These are phyloP conservation scores for Dendryphion nanum DNA, from an alignment of 2,329 filamentous ascomycete genomes.

Conservation along the genomic window DNA sequence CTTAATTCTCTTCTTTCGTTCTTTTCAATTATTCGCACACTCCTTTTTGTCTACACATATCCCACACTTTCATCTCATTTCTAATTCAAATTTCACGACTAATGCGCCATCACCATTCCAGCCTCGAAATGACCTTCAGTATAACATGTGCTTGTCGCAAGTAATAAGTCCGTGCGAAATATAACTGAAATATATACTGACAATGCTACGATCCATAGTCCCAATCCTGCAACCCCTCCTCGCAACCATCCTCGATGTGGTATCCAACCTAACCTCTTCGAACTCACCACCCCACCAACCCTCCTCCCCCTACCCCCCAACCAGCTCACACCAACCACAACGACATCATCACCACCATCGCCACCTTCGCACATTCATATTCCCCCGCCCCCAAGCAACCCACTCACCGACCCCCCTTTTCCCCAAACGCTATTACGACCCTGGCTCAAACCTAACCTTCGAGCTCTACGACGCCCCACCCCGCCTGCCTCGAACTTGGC, in stretches of 20 bases:
- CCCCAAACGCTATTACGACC: not conserved
- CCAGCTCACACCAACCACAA: not conserved
- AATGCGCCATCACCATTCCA: not conserved
- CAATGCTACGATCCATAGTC: slow-evolving; percentile 6
- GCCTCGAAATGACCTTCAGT: slow-evolving; percentile 9
- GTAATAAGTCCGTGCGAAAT: no score
- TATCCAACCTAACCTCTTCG: slow-evolving; percentile 3
- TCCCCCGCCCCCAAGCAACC: not conserved
- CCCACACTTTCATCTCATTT: no score
- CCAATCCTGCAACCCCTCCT: slow-evolving; percentile 9
- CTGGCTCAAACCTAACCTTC: slow-evolving; percentile 1
- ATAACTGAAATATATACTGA: no score
- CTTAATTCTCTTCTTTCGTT: slow-evolving; percentile 1
- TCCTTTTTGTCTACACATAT: no score
- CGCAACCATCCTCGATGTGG: not conserved
- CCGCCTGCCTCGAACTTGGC: not conserved
- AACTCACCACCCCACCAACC: slow-evolving; percentile 1
- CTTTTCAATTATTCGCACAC: no score
- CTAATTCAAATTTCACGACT: no score
- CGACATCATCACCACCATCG: not conserved
- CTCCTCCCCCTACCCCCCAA: slow-evolving; percentile 2
- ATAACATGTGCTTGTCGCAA: slow-evolving; percentile 11
- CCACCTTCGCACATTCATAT: not conserved
- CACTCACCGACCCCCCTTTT: not conserved
- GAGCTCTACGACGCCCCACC: not conserved